Base-by-base conservation (phyloP, 495 filamentous ascomycete species). In the Penicillium malachiteum region DNA sequence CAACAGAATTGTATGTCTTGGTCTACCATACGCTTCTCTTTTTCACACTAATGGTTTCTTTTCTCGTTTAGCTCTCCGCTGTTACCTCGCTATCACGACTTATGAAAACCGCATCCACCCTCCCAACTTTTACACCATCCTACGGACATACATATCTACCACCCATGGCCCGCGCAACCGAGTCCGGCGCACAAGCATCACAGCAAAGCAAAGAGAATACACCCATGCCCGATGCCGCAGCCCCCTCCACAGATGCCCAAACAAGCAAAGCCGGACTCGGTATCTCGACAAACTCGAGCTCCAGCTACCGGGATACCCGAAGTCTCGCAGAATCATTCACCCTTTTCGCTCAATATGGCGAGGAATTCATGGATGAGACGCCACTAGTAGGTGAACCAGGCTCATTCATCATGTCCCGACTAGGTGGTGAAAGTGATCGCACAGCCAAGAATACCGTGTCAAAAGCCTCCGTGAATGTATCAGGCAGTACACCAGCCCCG, bases 311-410 rank as follows among this genome's bases (percentile, higher is more conserved):
- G 37, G 77, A 78, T 45, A 74, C 75, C 1, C 81, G 83, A 12
- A 78, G 85, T 37, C 72, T 92, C 5, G 83, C 85, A 50, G 86
- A 94, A 54, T 81, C 86, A 0, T 82, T 91, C 46, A 74, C 76
- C 48, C 75, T 94, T 26, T 75, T 86, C 44, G 69, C 85, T 13
- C 78, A 79, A 35, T 86, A 84, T 52, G 83, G 81, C 21, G 82
- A 87, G 45, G 92, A 97, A 50, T 96, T 84, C 70, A 91, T 94
- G 84, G 91, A 98, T 70, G 91, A 96, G 67, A 94, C 87, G 59
- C 91, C 91, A 3, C 81, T 96, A 45, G 84, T 87, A 1, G 92
- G 92, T 43, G 86, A 89, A 61, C 92, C 92, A 0, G 92, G 92
- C 17, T 83, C 85, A n/a, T 96, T 96, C 71, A 86, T 88, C 50